These are phyloP conservation scores for Neckera pumila DNA, from an alignment of 225 moss, liverwort and hornwort species.

Conservation along the genomic window DNA sequence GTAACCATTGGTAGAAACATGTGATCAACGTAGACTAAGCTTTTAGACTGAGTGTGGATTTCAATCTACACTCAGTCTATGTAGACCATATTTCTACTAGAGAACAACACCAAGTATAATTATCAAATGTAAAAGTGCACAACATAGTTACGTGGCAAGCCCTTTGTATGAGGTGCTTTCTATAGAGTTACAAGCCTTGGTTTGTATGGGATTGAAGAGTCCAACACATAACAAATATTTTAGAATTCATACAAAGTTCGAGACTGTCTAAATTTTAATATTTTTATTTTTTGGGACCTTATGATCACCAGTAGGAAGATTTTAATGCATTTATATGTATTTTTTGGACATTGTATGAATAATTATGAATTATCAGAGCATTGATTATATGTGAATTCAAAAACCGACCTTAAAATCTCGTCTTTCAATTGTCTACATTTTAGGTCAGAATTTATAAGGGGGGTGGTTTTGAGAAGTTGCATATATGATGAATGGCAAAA, in stretches of 20 bases:
- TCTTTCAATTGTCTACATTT: not conserved
- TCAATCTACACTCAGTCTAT: not conserved
- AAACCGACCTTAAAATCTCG: not conserved
- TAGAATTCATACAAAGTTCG: accelerated
- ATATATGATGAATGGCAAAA: not conserved
- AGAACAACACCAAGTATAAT: not conserved
- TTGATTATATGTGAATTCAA: too few species aligned
- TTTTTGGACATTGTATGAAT: not conserved
- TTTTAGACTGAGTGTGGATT: not conserved
- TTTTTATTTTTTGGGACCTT: not conserved
- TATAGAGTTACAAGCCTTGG: not conserved
- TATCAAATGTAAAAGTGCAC: not conserved
- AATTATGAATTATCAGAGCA: not conserved
- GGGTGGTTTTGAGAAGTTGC: not conserved
- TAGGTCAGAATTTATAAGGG: not conserved
- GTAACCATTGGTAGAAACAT: not conserved
- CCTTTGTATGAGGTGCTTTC: accelerated
- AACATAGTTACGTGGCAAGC: accelerated
- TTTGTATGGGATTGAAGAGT: accelerated
- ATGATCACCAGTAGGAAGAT: not conserved
- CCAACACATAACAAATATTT: not conserved
- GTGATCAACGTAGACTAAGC: accelerated
- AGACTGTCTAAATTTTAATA: too few species aligned
- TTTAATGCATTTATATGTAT: not conserved
- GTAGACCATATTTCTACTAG: accelerated